Evolutionary conservation across 352 stramenopile species (phyloP), one percentile per base, ranked within the genome.

Genomic region (Chloridella minuta): DNA sequence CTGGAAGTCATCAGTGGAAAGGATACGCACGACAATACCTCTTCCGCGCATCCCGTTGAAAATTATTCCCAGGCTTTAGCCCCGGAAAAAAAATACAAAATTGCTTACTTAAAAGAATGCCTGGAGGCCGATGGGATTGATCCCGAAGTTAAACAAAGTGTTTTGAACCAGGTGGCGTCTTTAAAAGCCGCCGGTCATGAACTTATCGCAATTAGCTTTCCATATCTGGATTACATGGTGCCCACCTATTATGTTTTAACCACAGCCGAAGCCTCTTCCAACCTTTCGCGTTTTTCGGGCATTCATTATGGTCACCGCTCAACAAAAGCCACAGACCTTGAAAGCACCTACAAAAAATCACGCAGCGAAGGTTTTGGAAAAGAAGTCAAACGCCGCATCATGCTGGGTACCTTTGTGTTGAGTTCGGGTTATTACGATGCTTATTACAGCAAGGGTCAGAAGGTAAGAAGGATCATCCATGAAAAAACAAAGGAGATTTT

Each of bases 211-310:
- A 80, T 28, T 2, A 18, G 3, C 0, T 49, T 23, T 86, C 18
- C 16, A 2, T 2, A n/a, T 24, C 25, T 23, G 25, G 10, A 86
- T 83, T 28, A 25, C 3, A 3, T 3, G 23, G 92, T 98, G 49
- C 92, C 95, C 28, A 92, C 95, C 0, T 99, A 98, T 88, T 98
- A 98, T 88, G 96, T 98, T n/a, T 89, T 98, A 40, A 94, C 95
- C 3, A 97, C 94, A 87, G 95, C 95, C 0, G 96, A 99, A 90
- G 96, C 96, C 4, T 97, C 93, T 27, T 98, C 95, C 0, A 99
- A 99, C 89, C 90, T 99, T 66, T 95, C 93, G 80, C 91, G 95
- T 49, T 98, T 98, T 89, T 95, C 98, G 89, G 95, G 95, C 16
- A 92, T 98, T 86, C 91, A 92, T 86, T 97, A 96, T 51, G 93